These are phyloP conservation scores for Fomitopsis betulina DNA, from an alignment of 1,284 basidiomycete genomes.

Conservation along the genomic window DNA sequence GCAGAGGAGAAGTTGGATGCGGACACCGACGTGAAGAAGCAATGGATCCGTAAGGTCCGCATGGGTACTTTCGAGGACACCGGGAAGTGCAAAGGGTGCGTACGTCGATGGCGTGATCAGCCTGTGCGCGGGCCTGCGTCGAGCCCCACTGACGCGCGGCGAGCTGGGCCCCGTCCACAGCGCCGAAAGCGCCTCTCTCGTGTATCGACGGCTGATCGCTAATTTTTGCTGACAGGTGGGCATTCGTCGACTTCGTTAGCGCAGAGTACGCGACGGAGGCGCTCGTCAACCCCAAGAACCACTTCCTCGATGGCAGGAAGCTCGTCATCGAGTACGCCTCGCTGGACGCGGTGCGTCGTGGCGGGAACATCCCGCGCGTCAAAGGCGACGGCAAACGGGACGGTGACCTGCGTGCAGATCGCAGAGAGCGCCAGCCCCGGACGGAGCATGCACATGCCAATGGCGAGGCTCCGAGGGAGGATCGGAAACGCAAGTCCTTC, in stretches of 20 bases:
- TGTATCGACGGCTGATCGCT: neutral
- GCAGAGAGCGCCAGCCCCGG: slow-evolving; percentile 8
- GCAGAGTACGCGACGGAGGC: slow-evolving; percentile 78
- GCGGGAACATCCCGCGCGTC: slow-evolving; percentile 38
- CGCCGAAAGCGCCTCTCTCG: neutral
- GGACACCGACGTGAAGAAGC: slow-evolving; percentile 3
- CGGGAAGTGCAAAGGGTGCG: slow-evolving; percentile 92
- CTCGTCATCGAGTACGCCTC: slow-evolving; percentile 89
- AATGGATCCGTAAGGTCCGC: slow-evolving; percentile 84
- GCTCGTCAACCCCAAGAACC: slow-evolving; percentile 82
- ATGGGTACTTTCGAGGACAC: slow-evolving; percentile 96
- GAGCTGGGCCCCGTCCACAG: neutral
- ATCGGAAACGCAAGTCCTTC: slow-evolving; percentile 12
- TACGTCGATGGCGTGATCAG: slow-evolving; percentile 5
- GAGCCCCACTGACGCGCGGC: neutral
- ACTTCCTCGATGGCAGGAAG: slow-evolving; percentile 78
- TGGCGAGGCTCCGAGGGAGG: neutral
- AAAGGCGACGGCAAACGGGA: slow-evolving; percentile 16
- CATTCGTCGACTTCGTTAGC: slow-evolving; percentile 89
- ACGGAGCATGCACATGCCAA: slow-evolving; percentile 10
- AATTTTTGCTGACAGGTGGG: slow-evolving; percentile 58
- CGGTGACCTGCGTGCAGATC: slow-evolving; percentile 2
- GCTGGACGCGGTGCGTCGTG: slow-evolving; percentile 78
- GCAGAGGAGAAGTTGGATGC: slow-evolving; percentile 26
- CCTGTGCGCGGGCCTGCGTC: neutral